Evolutionary conservation across 2,329 filamentous ascomycete species (phyloP).

Genomic region (Talaromyces pinophilus): DNA sequence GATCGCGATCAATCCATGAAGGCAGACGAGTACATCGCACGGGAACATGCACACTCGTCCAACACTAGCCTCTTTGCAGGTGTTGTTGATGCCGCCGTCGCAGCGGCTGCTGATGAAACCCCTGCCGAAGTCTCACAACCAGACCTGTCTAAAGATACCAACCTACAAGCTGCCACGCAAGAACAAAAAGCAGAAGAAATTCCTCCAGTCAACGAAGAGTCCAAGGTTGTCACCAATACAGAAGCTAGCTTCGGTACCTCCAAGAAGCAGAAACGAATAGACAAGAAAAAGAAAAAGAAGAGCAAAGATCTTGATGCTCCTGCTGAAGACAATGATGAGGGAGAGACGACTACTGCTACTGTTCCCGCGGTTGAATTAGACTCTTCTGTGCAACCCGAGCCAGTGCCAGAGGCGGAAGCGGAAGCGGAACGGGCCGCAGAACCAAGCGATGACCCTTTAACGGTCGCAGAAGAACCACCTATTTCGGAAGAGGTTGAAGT

Average conservation of each 20-base stretch:
- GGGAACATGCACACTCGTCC: background rate
- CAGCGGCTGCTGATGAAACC: slow-evolving; percentile 4
- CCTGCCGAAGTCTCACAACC: background rate
- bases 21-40: slow-evolving; percentile 13
- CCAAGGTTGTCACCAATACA: slow-evolving; percentile 5
- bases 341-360: background rate
- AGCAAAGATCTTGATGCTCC: slow-evolving; percentile 12
- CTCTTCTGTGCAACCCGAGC: background rate
- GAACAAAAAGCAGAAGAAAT: background rate
- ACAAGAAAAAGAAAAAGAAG: slow-evolving; percentile 27
- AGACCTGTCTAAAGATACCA: background rate
- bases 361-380: slow-evolving; percentile 13
- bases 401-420: background rate
- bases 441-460: background rate
- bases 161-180: background rate
- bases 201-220: slow-evolving; percentile 25
- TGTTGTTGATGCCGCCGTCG: slow-evolving; percentile 22
- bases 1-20: slow-evolving; percentile 2
- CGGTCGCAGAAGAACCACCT: background rate
- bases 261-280: slow-evolving; percentile 28
- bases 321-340: slow-evolving; percentile 13
- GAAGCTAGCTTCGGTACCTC: slow-evolving; percentile 17
- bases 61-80: slow-evolving; percentile 14
- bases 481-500: background rate
- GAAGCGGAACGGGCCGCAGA: slow-evolving; percentile 21